These are phyloP conservation scores for Alternaria rosae DNA, from an alignment of 2,329 filamentous ascomycete genomes.

Conservation along the genomic window DNA sequence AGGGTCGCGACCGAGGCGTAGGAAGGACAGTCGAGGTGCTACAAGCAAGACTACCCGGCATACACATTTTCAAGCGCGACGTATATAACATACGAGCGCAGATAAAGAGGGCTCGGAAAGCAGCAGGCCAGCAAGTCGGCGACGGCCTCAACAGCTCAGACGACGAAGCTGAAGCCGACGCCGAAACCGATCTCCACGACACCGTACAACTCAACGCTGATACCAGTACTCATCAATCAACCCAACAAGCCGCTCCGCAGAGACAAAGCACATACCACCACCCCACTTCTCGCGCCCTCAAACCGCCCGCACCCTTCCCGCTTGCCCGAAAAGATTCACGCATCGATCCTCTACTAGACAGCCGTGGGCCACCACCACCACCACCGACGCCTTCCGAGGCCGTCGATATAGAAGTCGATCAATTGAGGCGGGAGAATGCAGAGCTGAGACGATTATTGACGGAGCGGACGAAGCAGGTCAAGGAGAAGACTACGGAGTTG, in stretches of 20 bases:
- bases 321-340: slow-evolving; percentile 1
- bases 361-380: slow-evolving; percentile 13
- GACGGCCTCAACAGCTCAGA: slow-evolving; percentile 31
- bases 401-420: slow-evolving; percentile 24
- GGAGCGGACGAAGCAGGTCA: slow-evolving; percentile 34
- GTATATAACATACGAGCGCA: slow-evolving; percentile 48
- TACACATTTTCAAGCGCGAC: slow-evolving; percentile 48
- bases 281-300: not conserved
- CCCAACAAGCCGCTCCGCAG: not conserved
- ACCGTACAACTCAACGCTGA: not conserved
- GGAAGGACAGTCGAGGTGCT: slow-evolving; percentile 43
- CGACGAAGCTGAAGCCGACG: slow-evolving; percentile 11
- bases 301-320: not conserved
- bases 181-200: not conserved
- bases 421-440: slow-evolving; percentile 31
- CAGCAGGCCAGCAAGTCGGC: slow-evolving; percentile 36
- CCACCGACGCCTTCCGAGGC: not conserved
- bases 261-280: not conserved
- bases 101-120: slow-evolving; percentile 42
- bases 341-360: slow-evolving; percentile 33
- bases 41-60: slow-evolving; percentile 38
- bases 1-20: slow-evolving; percentile 43
- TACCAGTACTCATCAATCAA: not conserved
- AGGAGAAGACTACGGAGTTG: slow-evolving; percentile 36
- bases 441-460: slow-evolving; percentile 28